Evolutionary conservation across 2,329 filamentous ascomycete species (phyloP), one percentile per base, ranked within the genome.

Genomic region (Cryphonectria radicalis): DNA sequence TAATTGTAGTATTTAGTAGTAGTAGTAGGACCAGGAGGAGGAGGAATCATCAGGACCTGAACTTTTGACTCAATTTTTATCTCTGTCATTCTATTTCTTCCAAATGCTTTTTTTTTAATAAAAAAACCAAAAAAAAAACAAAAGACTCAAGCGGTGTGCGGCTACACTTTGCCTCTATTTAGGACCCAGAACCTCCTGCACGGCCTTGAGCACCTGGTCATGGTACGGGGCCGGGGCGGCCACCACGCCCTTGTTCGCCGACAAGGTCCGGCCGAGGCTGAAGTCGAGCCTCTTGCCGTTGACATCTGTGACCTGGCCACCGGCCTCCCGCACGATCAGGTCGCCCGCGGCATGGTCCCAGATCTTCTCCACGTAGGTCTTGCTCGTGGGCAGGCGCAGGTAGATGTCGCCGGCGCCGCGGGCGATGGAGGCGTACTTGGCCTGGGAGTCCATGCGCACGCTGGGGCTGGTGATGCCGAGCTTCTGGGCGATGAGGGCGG

Each of bases 331-430:
- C 57, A 98, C 96, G 75, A 99, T 95, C 72, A 99, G 84, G 77
- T 97, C 95, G 57, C 96, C 96, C 17, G 95, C 96, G 25, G 96
- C 96, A 81, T 99, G 96, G 80, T 99, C 96, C 96, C 96, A 99
- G 76, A 99, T 99, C 89, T 99, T 99, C 87, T 99, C 96, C 81
- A 97, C 90, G 84, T 99, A 99, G 68, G 92, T 91, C 80, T 89
- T 92, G 72, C 79, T 80, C 6, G 93, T 92, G 4, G 96, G 96
- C 71, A 99, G 84, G 68, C 97, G 89, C 71, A 99, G 88, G 83
- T 99, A 99, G 75, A 99, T 91, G 79, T 99, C 96, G 66, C 95
- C 96, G 6, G 95, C 94, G 63, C 96, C 96, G 74, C 96, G 88
- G 50, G 96, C 96, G 79, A 99, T 97, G 50, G 93, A 96, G 73